Base-by-base conservation (phyloP, 2,329 filamentous ascomycete genomes). In the Alternaria sp. region DNA sequence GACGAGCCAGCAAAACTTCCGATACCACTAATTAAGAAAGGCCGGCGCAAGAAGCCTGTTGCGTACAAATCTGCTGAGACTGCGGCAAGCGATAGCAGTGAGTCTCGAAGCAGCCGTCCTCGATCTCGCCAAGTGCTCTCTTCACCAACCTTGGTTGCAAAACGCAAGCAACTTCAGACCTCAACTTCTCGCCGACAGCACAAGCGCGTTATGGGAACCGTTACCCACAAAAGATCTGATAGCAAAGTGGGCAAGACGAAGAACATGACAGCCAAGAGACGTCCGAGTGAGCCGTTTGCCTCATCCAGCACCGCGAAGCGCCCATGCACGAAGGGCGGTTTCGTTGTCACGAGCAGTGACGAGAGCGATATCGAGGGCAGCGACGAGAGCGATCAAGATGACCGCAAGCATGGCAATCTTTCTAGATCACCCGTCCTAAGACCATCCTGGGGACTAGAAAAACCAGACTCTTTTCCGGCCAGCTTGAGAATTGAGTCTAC, bases 301-400 rank as follows among this genome's bases (percentile, higher is more conserved):
- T 9, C 51, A 8, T 46, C 9, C n/a, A 47, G 7, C n/a, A 32
- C 21, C 25, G 19, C 8, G 15, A 66, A 62, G 51, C 61, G 59
- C 15, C 63, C 61, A 7, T 59, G 57, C 15, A 61, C 28, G 7
- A 57, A 45, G 32, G 57, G 62, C 13, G 67, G 67, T 8, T 68
- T 67, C 25, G 21, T 68, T n/a, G 10, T 63, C 36, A 40, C 36
- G 28, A 57, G 60, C n/a, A 61, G 58, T 28, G 63, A 63, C 28
- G 61, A 58, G 12, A 59, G 60, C 15, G 61, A 58, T 21, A 43
- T 40, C 32, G 59, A 57, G 12, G 36, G 9, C 17, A 54, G 50
- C 19, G 55, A 44, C 8, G 15, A 32, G 11, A 40, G 40, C 12
- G 17, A 57, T 11, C 11, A 36, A 2, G n/a, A 32, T 19, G 43